Evolutionary conservation across 345 rosid genomes (phyloP).

Genomic region (Psidium guajava): DNA sequence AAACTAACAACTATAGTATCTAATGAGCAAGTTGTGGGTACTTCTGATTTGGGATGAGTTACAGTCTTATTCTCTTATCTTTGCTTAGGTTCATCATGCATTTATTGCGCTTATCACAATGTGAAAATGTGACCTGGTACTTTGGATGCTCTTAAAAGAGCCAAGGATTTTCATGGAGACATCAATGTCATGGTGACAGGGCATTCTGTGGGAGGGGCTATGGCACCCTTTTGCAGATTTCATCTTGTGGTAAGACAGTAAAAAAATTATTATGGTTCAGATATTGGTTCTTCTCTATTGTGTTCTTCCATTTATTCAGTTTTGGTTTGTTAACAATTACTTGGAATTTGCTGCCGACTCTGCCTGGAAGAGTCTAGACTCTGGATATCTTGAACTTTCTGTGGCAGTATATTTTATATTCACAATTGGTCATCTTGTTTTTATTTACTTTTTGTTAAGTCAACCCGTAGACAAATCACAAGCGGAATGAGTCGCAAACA

Average conservation of each 20-base stretch:
- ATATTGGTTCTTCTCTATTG: not conserved
- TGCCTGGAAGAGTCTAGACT: not conserved
- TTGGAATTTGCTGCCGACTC: not conserved
- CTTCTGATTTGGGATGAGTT: not conserved
- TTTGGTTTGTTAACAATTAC: not conserved
- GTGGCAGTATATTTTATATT: not conserved
- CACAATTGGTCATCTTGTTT: not conserved
- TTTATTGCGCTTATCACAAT: not conserved
- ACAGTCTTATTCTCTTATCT: not conserved
- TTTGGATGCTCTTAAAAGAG: not conserved
- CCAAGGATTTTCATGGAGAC: not conserved
- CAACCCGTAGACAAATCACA: not conserved
- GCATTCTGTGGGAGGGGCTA: not conserved
- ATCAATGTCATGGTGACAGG: not conserved
- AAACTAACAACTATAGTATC: no score
- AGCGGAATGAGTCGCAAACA: not conserved
- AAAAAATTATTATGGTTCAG: not conserved
- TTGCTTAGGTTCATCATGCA: not conserved
- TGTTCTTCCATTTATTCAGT: not conserved
- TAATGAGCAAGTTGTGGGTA: not conserved
- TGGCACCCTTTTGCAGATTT: not conserved
- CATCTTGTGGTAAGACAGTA: not conserved
- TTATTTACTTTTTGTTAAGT: not conserved
- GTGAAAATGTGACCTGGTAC: not conserved
- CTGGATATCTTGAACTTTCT: not conserved